Conservation (phyloP, 169 alveolate species). For the Toxoplasma gondii region DNA sequence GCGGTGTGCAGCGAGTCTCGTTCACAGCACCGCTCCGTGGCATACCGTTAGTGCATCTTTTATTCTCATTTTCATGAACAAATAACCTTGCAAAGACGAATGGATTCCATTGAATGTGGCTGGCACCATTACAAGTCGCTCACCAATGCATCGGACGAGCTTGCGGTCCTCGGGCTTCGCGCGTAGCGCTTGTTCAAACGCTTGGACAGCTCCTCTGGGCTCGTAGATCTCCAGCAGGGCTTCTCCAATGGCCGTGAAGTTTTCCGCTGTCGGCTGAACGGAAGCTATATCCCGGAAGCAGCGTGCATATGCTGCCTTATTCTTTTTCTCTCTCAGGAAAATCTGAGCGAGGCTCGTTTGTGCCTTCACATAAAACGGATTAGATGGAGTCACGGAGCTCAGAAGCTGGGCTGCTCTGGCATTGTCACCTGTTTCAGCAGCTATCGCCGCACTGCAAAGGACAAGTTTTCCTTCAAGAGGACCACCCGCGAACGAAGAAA, state of each 20-base stretch:
- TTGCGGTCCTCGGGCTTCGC: not conserved
- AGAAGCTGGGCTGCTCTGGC: not conserved
- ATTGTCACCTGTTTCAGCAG: not conserved
- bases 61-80: too few species aligned
- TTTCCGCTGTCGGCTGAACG: conserved; percentile 18
- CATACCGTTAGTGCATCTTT: too few species aligned
- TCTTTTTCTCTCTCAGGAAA: not conserved
- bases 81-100: too few species aligned
- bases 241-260: not conserved
- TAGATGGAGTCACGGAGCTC: not conserved
- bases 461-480: not conserved
- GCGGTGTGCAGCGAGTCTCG: too few species aligned
- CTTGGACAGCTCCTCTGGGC: conserved; percentile 5
- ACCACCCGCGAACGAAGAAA: not conserved
- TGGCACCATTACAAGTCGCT: not conserved
- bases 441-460: not conserved
- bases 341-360: not conserved
- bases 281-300: conserved; percentile 2
- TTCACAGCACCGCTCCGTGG: too few species aligned
- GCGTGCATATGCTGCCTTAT: not conserved
- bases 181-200: not conserved
- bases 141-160: not conserved
- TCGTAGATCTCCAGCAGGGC: conserved; percentile 1
- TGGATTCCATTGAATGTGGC: too few species aligned
- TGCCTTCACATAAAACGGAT: not conserved